Evolutionary conservation across 2,329 filamentous ascomycete genomes (phyloP).

Genomic region (Periconia digitata): DNA sequence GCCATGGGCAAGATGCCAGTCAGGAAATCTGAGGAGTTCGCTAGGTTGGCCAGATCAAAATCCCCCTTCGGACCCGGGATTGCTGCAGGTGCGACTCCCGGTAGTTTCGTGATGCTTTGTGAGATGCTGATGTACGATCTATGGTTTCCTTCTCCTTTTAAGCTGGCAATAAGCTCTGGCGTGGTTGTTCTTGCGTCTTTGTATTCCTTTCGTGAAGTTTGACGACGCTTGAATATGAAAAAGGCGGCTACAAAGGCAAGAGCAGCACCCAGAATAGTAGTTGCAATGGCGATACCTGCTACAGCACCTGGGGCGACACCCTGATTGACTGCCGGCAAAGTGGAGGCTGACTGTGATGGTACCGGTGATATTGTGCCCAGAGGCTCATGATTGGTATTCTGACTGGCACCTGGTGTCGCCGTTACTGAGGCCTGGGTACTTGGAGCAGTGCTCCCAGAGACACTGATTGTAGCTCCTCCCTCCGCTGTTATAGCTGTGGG

Average conservation of each 20-base stretch:
- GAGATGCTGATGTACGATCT: conserved; percentile 32
- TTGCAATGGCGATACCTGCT: conserved; percentile 24
- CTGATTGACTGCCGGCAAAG: neutral
- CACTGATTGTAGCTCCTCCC: neutral
- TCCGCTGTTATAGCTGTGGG: neutral
- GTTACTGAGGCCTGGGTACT: neutral
- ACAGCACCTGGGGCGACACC: conserved; percentile 17
- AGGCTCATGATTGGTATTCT: neutral
- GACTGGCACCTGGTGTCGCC: neutral
- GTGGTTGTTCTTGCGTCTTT: conserved; percentile 17
- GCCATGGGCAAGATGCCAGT: conserved; percentile 25
- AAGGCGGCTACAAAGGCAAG: conserved; percentile 32
- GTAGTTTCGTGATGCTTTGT: conserved; percentile 17
- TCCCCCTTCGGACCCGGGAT: conserved; percentile 7
- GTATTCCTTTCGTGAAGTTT: conserved; percentile 5
- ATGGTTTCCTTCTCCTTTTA: conserved; percentile 18
- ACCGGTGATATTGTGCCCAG: neutral
- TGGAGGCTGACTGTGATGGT: neutral
- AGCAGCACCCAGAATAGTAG: conserved; percentile 27
- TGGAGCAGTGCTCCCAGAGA: neutral
- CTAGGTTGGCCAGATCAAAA: conserved; percentile 8
- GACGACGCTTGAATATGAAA: conserved; percentile 32
- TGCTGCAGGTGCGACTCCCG: conserved; percentile 6
- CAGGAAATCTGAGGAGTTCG: conserved; percentile 14
- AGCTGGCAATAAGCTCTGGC: conserved; percentile 25